phyloP scores from a whole-genome alignment of 306 rosid species.

The Quercus variabilis region DNA sequence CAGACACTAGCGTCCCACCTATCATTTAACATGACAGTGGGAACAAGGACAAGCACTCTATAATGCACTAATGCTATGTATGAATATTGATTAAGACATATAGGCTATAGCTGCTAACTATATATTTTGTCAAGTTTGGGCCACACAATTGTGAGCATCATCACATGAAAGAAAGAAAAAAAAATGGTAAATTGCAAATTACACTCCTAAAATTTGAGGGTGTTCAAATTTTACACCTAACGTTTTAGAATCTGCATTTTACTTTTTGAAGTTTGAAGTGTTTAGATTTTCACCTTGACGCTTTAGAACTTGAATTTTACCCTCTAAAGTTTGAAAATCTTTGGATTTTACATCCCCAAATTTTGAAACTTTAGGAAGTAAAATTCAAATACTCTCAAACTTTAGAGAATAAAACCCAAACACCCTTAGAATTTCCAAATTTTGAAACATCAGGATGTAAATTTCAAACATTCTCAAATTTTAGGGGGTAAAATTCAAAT shows the following conservation, averaged over 20 bases:
- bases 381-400: too few species aligned
- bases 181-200: accelerated
- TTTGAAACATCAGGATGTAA: too few species aligned
- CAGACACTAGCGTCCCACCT: not conserved
- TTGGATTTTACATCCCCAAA: too few species aligned
- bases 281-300: too few species aligned
- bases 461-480: accelerated
- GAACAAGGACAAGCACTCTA: not conserved
- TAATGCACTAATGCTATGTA: not conserved
- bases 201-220: accelerated
- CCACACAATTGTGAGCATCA: not conserved
- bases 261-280: too few species aligned
- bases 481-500: too few species aligned
- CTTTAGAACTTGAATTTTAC: too few species aligned
- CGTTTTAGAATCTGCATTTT: too few species aligned
- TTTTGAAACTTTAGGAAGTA: too few species aligned
- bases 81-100: not conserved
- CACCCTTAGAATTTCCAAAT: too few species aligned
- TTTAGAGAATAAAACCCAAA: too few species aligned
- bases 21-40: not conserved
- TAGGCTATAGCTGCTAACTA: not conserved
- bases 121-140: not conserved
- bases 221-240: too few species aligned
- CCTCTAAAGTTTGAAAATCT: accelerated
- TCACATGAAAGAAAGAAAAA: not conserved